These are phyloP conservation scores for Lupinus albus DNA, from an alignment of 306 rosid species.

Conservation along the genomic window DNA sequence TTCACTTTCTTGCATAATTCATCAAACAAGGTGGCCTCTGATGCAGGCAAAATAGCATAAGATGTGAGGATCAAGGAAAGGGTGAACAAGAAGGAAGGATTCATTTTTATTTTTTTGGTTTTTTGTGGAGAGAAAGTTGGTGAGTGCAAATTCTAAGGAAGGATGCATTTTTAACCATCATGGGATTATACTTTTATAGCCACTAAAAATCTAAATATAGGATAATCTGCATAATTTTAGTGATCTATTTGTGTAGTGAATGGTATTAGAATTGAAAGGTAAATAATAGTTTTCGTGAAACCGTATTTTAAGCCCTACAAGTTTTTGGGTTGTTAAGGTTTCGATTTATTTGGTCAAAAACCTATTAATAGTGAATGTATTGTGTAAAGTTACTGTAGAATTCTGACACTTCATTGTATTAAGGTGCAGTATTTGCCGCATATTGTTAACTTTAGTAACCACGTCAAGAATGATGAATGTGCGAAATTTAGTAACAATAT, in stretches of 20 bases:
- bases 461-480: neutral
- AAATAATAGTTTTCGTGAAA: too few species aligned
- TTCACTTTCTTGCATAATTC: neutral
- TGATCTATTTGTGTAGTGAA: neutral
- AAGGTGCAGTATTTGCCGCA: neutral
- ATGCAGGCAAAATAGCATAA: conserved; percentile 7
- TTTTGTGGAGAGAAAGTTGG: conserved; percentile 25
- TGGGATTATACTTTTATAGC: conserved; percentile 6
- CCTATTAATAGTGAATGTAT: too few species aligned
- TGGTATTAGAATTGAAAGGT: neutral
- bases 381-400: neutral
- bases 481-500: neutral
- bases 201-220: neutral
- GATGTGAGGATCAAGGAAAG: conserved; percentile 38
- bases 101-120: too few species aligned
- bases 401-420: neutral
- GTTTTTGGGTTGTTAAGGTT: too few species aligned
- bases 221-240: conserved; percentile 20
- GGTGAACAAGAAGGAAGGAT: conserved; percentile 25
- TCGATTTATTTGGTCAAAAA: too few species aligned
- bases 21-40: neutral
- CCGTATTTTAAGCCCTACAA: too few species aligned
- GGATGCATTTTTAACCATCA: neutral
- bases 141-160: conserved; percentile 5
- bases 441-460: neutral